Conservation (phyloP, 495 filamentous ascomycete species). For the Hypoxylon lienhwacheense region DNA sequence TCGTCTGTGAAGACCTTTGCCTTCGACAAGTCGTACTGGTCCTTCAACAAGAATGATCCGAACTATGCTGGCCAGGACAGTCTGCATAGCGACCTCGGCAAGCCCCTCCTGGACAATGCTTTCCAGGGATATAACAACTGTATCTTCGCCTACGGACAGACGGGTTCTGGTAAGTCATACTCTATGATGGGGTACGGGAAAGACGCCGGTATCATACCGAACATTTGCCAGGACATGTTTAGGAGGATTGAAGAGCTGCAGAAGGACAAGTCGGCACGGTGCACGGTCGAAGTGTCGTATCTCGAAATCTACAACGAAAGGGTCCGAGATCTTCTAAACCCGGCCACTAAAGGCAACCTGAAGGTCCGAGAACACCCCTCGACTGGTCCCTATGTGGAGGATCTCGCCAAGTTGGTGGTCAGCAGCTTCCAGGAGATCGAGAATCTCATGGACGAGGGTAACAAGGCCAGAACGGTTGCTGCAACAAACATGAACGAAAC, state of each 20-base stretch:
- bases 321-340: constrained; percentile 94
- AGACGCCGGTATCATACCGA: constrained; percentile 95
- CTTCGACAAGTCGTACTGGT: constrained; percentile 98
- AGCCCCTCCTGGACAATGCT: constrained; percentile 93
- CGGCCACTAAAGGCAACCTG: constrained; percentile 92
- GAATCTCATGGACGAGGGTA: constrained; percentile 97
- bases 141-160: constrained; percentile 99
- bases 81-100: constrained; percentile 84
- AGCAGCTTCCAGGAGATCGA: constrained; percentile 94
- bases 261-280: constrained; percentile 73
- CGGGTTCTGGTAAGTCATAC: constrained; percentile 97
- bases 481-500: constrained; percentile 99
- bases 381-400: constrained; percentile 96
- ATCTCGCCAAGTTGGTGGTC: constrained; percentile 97
- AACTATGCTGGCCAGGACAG: constrained; percentile 90
- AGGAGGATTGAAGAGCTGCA: constrained; percentile 76
- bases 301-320: constrained; percentile 99
- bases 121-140: constrained; percentile 99
- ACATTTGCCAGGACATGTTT: constrained; percentile 98
- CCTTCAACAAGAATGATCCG: constrained; percentile 78
- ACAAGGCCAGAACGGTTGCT: constrained; percentile 96
- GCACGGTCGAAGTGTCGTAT: constrained; percentile 97
- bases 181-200: constrained; percentile 99
- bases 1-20: constrained; percentile 81
- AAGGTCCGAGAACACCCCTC: constrained; percentile 98